phyloP scores from a whole-genome alignment of 2,329 filamentous ascomycete species.

The Alternaria sp. region DNA sequence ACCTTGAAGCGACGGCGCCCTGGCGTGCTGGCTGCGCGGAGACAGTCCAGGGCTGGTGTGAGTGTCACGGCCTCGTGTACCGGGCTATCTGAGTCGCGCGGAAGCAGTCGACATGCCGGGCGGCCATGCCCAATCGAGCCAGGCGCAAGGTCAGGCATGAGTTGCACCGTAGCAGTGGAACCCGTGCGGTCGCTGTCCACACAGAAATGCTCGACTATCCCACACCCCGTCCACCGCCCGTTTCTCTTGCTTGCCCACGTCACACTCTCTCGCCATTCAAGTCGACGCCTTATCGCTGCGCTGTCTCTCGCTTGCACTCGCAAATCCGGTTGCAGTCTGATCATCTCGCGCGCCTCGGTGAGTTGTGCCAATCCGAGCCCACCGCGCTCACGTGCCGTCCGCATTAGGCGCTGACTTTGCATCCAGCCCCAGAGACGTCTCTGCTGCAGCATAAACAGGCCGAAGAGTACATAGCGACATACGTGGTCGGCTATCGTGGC shows the following conservation, averaged over 20 bases:
- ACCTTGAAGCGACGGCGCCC: constrained; percentile 22
- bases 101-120: constrained; percentile 24
- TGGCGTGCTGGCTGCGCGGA: constrained; percentile 1
- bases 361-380: constrained; percentile 30
- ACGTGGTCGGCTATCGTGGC: constrained; percentile 50
- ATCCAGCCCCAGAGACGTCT: constrained; percentile 16
- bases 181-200: constrained; percentile 22
- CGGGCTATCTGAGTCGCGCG: constrained; percentile 26
- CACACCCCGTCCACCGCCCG: constrained; percentile 28
- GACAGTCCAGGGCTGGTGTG: constrained; percentile 8
- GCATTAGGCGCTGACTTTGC: constrained; percentile 36
- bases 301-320: constrained; percentile 7
- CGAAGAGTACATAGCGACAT: constrained; percentile 41
- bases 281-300: constrained; percentile 1
- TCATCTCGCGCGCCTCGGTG: constrained; percentile 13
- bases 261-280: constrained; percentile 7
- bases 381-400: constrained; percentile 41
- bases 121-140: constrained; percentile 8
- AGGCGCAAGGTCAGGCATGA: constrained; percentile 16
- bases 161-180: constrained; percentile 21
- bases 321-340: constrained; percentile 4
- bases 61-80: constrained; percentile 25
- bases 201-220: constrained; percentile 33
- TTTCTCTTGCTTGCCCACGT: constrained; percentile 30
- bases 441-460: constrained; percentile 34